phyloP scores from a whole-genome alignment of 495 filamentous ascomycete genomes.

The Tuber borchii region DNA sequence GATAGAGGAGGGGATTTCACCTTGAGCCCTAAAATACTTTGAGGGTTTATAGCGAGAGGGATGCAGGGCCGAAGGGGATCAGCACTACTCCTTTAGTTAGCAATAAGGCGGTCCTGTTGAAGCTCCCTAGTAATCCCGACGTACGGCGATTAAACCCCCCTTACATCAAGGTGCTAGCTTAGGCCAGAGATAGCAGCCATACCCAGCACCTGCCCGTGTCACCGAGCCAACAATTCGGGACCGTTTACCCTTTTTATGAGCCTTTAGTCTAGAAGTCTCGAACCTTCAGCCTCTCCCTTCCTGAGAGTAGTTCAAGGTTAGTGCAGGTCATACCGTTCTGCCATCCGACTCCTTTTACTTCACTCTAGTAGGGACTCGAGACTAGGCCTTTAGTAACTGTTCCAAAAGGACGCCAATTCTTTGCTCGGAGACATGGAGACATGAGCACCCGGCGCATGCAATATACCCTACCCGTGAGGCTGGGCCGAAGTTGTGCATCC shows the following conservation, averaged over 20 bases:
- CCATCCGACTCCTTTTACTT: neutral
- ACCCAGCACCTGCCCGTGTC: neutral
- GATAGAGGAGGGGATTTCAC: neutral
- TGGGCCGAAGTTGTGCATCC: neutral
- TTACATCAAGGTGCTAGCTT: neutral
- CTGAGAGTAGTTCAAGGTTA: neutral
- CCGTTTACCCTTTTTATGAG: neutral
- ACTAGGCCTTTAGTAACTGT: neutral
- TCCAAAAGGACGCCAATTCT: neutral
- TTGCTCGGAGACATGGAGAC: neutral
- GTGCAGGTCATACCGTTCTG: neutral
- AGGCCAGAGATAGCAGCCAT: neutral
- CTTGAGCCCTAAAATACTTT: neutral
- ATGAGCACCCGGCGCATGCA: neutral
- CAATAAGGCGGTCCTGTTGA: too few relatives aligned
- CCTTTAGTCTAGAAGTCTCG: neutral
- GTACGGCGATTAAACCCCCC: neutral
- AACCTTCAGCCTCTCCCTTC: neutral
- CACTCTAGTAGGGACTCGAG: neutral
- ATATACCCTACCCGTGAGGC: neutral
- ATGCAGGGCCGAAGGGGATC: too few relatives aligned
- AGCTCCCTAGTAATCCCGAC: neutral
- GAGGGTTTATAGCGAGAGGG: neutral
- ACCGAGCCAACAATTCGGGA: neutral
- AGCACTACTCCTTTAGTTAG: too few relatives aligned